Base-by-base conservation (phyloP, 805 yeast species). In the Yamadazyma akitaensis region DNA sequence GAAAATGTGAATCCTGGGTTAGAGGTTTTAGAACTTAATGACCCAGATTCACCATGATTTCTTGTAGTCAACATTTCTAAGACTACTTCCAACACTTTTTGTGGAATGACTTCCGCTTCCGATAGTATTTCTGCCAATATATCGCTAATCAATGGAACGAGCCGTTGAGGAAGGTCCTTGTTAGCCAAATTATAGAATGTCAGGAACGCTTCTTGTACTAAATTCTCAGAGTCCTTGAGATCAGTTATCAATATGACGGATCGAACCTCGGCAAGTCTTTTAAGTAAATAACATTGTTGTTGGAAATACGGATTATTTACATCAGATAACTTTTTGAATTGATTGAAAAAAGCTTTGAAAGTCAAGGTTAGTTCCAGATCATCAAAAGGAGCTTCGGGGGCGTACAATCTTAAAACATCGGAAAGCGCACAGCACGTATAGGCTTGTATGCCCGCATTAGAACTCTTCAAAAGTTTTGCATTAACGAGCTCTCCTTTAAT, bases 361-460 rank as follows among this genome's bases (percentile, higher is more conserved):
- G 88, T 76, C 3, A 72, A 82, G 0, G 81, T 69, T 33, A 90
- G 69, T 53, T 85, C 83, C 1, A 68, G 51, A 19, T 82, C 81
- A 1, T 85, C 80, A 63, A 77, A 90, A 3, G 97, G 97, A 6
- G 96, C 96, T 60, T 90, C 88, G 0, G 97, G 97, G 0, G 96
- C 97, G 57, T 76, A 84, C 13, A 91, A 62, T 48, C 96, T 72
- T 36, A 90, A 64, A 9, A 91, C 70, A 60, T 90, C 96, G 5
- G 89, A 74, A 7, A 89, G 51, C 51, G 94, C 82, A 57, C 95
- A 84, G 7, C 94, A 82, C 1, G 77, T 77, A 48, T 72, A 79
- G 0, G 91, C 80, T 53, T 82, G 85, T 7, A 90, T 81, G 5
- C 92, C 94, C 2, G 61, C 48, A 57, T 88, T 88, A 41, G 79